Conservation (phyloP, 2,329 filamentous ascomycete species). For the Xylariaceae sp. region DNA sequence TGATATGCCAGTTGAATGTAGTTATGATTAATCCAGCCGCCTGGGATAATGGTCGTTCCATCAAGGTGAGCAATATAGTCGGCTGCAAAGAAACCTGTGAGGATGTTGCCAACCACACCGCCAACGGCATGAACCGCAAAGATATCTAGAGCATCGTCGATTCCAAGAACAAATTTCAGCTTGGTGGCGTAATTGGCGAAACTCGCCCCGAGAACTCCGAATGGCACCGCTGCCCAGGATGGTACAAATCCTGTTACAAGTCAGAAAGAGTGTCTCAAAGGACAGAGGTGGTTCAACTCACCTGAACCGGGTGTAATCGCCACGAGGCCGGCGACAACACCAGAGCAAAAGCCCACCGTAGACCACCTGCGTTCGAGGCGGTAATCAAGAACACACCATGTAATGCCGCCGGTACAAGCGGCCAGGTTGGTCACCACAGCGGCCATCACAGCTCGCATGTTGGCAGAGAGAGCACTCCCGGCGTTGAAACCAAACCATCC, state of each 20-base stretch:
- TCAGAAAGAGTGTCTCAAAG: conserved; percentile 4
- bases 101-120: conserved; percentile 72
- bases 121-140: conserved; percentile 80
- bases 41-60: conserved; percentile 60
- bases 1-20: conserved; percentile 83
- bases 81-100: conserved; percentile 78
- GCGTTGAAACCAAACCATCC: conserved; percentile 97
- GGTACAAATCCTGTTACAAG: conserved; percentile 61
- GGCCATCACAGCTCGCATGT: conserved; percentile 82
- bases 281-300: conserved; percentile 20
- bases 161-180: conserved; percentile 75
- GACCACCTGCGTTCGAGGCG: conserved; percentile 88
- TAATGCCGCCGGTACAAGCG: conserved; percentile 79
- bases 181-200: conserved; percentile 89
- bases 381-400: conserved; percentile 87
- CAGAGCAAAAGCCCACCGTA: conserved; percentile 88
- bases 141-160: conserved; percentile 85
- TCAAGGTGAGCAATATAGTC: conserved; percentile 82
- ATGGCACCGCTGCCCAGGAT: conserved; percentile 77
- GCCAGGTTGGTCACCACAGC: conserved; percentile 82
- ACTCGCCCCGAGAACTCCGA: conserved; percentile 69
- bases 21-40: conserved; percentile 80
- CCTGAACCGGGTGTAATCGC: conserved; percentile 86
- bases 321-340: conserved; percentile 81
- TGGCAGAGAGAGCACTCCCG: conserved; percentile 75